phyloP scores from a whole-genome alignment of 2,329 filamentous ascomycete genomes.

The Colletotrichum agaves region DNA sequence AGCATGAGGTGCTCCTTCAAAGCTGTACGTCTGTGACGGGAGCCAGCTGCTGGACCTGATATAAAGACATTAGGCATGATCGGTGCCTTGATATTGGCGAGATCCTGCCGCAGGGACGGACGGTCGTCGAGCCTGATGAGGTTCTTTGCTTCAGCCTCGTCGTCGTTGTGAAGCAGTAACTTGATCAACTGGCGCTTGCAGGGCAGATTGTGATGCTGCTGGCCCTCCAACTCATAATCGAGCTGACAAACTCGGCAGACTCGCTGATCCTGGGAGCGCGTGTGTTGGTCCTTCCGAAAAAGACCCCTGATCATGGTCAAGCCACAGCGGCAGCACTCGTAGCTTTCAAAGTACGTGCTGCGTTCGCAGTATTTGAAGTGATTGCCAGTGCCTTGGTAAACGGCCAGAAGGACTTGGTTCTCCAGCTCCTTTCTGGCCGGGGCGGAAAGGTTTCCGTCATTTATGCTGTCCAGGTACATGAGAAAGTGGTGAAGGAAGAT shows the following conservation, averaged over 20 bases:
- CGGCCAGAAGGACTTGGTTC: conserved; percentile 26
- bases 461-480: conserved; percentile 4
- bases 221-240: not conserved
- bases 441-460: not conserved
- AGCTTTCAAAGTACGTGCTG: not conserved
- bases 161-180: not conserved
- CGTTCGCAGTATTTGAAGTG: not conserved
- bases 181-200: conserved; percentile 1
- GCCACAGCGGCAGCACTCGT: conserved; percentile 11
- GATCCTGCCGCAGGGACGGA: not conserved
- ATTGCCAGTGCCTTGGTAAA: not conserved
- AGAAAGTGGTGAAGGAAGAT: conserved; percentile 26
- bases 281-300: conserved; percentile 1
- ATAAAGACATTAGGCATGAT: conserved; percentile 14
- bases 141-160: not conserved
- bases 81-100: not conserved
- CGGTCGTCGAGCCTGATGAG: not conserved
- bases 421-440: not conserved
- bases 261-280: not conserved
- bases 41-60: not conserved
- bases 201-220: conserved; percentile 8
- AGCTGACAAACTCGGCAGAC: conserved; percentile 20
- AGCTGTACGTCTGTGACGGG: not conserved
- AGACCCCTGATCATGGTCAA: not conserved
- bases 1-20: not conserved